Base-by-base conservation (phyloP, 768 basidiomycete species). In the Leccinum ochraceum region DNA sequence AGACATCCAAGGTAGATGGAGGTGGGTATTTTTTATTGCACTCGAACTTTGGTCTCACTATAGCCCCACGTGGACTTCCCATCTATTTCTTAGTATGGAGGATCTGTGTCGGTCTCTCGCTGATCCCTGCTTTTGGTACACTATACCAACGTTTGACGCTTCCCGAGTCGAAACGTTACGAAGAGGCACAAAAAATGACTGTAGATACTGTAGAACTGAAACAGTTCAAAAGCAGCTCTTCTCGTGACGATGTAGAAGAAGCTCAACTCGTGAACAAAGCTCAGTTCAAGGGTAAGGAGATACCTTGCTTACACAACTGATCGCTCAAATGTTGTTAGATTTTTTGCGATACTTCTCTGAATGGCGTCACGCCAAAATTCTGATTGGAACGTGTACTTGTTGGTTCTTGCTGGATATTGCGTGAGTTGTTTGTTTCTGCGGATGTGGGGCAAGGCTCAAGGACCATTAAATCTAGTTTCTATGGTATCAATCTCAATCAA, bases 341-440 rank as follows among this genome's bases (percentile, higher is more conserved):
- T 90, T 89, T 69, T 14, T 84, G 52, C 57, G 59, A 0, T 92
- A 93, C 74, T 88, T 92, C 70, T 83, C 83, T 6, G 82, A 90
- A 69, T 90, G 88, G 88, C 76, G 83, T 6, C 88, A 92, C 58
- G 76, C 79, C 3, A 88, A 86, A 67, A 71, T 86, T 22, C 76
- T 93, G 13, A 76, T 92, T 50, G 90, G 86, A 11, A 92, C 90
- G 0, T 82, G 81, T 58, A 32, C 71, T 48, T 87, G 83, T 63
- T 92, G 91, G 91, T 90, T 92, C 77, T 68, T 92, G 24, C 79
- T 91, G 36, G 90, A 91, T 64, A 80, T 91, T 34, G 86, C 89
- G 82, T 87, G 66, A 59, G 60, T 59, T 13, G 4, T 56, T 54
- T 39, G 0, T 53, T 58, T 26, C 26, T 2, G 2, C 46, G 17